Percentiles rank a stretch among this genome's conserved stretches.
These are phyloP conservation scores for Aspergillus melleus DNA, from an alignment of 2,329 filamentous ascomycete genomes.

Conservation along the genomic window DNA sequence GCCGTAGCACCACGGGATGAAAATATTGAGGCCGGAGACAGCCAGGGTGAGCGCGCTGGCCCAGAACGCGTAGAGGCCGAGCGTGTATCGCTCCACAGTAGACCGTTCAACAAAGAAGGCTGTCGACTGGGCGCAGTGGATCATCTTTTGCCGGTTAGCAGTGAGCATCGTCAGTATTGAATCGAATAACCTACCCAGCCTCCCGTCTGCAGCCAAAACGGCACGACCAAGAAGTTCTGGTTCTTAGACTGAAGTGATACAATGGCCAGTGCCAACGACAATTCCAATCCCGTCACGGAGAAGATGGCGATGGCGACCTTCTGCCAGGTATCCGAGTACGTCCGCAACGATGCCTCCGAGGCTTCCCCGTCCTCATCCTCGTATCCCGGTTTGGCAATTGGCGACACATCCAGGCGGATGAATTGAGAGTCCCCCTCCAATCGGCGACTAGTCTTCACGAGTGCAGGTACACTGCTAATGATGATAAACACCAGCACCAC, in stretches of 20 bases:
- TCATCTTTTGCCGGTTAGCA: constrained; percentile 17
- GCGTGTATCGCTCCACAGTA: constrained; percentile 30
- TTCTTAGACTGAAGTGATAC: constrained; percentile 42
- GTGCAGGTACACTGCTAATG: constrained; percentile 28
- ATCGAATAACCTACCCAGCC: constrained; percentile 59
- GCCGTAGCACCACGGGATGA: constrained; percentile 32
- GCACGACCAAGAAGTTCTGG: constrained; percentile 42
- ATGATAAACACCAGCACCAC: constrained; percentile 26
- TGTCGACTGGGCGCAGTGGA: constrained; percentile 34
- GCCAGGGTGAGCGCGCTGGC: constrained; percentile 28
- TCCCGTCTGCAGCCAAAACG: constrained; percentile 61
- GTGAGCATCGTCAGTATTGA: neutral
- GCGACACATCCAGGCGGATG: constrained; percentile 20
- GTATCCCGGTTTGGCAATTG: constrained; percentile 51
- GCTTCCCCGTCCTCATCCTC: constrained; percentile 70
- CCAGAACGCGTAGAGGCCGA: constrained; percentile 33
- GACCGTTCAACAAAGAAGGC: constrained; percentile 37
- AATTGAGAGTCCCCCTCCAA: constrained; percentile 11
- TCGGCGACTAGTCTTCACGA: constrained; percentile 22
- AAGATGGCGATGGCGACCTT: constrained; percentile 57
- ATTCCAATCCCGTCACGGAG: constrained; percentile 54
- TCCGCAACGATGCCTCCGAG: constrained; percentile 61
- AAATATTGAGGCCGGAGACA: constrained; percentile 25
- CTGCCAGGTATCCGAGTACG: constrained; percentile 62
- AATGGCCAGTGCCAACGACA: constrained; percentile 59